Evolutionary conservation across 2,329 filamentous ascomycete species (phyloP), one percentile per base, ranked within the genome.

Genomic region (Laburnicola sp.): DNA sequence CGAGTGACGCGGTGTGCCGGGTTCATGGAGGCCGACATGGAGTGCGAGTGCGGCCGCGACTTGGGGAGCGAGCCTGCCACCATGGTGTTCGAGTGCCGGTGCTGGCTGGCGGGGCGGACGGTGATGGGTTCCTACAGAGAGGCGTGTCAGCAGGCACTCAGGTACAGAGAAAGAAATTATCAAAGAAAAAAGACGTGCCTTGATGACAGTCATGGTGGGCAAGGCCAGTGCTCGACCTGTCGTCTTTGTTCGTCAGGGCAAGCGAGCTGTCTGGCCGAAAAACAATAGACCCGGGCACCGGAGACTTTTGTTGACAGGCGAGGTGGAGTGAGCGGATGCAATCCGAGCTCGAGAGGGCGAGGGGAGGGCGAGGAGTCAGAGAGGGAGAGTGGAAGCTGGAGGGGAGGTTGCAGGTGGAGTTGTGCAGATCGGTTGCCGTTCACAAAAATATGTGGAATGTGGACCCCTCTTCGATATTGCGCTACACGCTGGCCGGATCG

Each of bases 1-100:
- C 93, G 89, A 64, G 89, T 91, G 62, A 97, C 85, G 63, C 94
- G 89, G 74, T 96, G 89, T 72, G 85, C 86, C 63, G 86, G 78
- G 77, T 92, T 93, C 68, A 92, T 83, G 51, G 88, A 85, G 62
- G 85, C 85, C 53, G 92, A 87, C 63, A 91, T 80, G 51, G 90
- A 93, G 74, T 94, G 88, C 43, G 89, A 89, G 77, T 91, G 89
- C 63, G 85, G 86, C 68, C 91, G 87, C 57, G 85, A 83, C 75
- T 88, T 86, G 53, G 75, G 78, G 44, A 87, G 80, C 57, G 86
- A 84, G 60, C 82, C 79, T 64, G 79, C n/a, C n/a, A n/a, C 79
- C 57, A 67, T 62, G 66, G 80, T 80, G 66, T 84, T 74, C 50
- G 73, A 76, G 47, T 74, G 72, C 51, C 77, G 75, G 65, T 78